Percentiles rank a stretch among this genome's conserved stretches.
Evolutionary conservation across 2,329 filamentous ascomycete species (phyloP).

Genomic region (Fusarium concolor): DNA sequence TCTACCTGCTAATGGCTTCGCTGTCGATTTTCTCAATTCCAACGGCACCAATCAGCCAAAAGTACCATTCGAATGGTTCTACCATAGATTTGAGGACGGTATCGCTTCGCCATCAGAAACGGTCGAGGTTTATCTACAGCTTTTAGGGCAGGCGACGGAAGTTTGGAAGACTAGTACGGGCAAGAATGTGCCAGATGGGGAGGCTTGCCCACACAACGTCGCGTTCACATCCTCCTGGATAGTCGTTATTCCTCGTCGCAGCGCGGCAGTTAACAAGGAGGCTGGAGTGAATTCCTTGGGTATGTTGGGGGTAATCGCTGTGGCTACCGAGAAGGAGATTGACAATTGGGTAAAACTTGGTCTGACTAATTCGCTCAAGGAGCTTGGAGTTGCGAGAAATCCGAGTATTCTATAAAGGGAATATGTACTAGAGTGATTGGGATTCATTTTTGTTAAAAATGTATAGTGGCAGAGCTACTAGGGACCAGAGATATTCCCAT

Average conservation of each 20-base stretch:
- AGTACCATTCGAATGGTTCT: constrained; percentile 1
- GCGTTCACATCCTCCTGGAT: constrained; percentile 7
- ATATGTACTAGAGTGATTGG: too few relatives aligned
- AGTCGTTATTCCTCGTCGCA: background rate
- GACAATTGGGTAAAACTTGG: background rate
- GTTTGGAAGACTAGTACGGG: background rate
- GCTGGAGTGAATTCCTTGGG: constrained; percentile 2
- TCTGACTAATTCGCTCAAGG: background rate
- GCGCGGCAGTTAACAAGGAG: background rate
- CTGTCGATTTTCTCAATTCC: background rate
- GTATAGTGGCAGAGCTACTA: too few relatives aligned
- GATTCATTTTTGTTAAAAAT: too few relatives aligned
- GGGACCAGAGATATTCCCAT: too few relatives aligned
- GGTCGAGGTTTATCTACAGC: background rate
- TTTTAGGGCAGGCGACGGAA: background rate
- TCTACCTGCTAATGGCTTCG: background rate
- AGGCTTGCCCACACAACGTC: constrained; percentile 2
- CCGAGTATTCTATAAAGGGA: too few relatives aligned
- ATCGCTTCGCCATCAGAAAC: accelerated
- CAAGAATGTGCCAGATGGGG: background rate
- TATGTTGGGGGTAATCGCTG: constrained; percentile 1
- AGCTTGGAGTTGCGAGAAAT: background rate
- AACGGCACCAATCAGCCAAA: background rate
- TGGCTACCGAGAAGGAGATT: constrained; percentile 9
- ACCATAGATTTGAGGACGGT: background rate